phyloP scores from a whole-genome alignment of 1,139 yeast genomes.

The Saccharomycopsis hybrid region DNA sequence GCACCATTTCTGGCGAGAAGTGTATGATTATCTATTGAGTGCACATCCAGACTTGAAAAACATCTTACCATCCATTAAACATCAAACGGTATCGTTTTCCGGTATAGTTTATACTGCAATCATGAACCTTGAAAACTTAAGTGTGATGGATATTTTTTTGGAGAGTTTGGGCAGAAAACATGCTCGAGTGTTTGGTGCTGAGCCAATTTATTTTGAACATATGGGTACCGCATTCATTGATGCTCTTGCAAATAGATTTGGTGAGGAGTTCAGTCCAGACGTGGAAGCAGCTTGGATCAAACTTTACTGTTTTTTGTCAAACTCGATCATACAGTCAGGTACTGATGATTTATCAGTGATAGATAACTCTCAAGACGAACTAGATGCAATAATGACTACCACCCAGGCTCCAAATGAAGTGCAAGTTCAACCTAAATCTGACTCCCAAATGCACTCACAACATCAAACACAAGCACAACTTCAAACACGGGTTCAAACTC shows the following conservation, averaged over 20 bases:
- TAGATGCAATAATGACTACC: neutral
- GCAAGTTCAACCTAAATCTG: too few species aligned
- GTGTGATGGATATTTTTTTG: conserved; percentile 18
- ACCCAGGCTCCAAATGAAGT: too few species aligned
- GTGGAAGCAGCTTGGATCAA: conserved; percentile 21
- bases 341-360: conserved; percentile 13
- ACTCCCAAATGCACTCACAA: too few species aligned
- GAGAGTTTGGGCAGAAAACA: conserved; percentile 21
- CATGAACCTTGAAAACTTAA: conserved; percentile 30
- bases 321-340: conserved; percentile 18
- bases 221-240: conserved; percentile 22
- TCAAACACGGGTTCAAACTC: too few species aligned
- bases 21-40: conserved; percentile 30
- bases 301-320: conserved; percentile 19
- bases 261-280: conserved; percentile 18
- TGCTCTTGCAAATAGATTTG: conserved; percentile 16
- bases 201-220: conserved; percentile 18
- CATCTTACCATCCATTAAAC: conserved; percentile 32
- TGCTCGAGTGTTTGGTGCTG: conserved; percentile 21
- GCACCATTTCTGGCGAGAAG: conserved; percentile 31
- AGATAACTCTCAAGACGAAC: neutral
- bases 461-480: too few species aligned
- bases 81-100: conserved; percentile 25
- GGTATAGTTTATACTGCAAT: conserved; percentile 30
- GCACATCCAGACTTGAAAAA: conserved; percentile 28